A percentile compares a stretch with the other conserved stretches of the same genome.
Evolutionary conservation across 2,329 filamentous ascomycete species (phyloP).

Genomic region (Penicillium sp.): DNA sequence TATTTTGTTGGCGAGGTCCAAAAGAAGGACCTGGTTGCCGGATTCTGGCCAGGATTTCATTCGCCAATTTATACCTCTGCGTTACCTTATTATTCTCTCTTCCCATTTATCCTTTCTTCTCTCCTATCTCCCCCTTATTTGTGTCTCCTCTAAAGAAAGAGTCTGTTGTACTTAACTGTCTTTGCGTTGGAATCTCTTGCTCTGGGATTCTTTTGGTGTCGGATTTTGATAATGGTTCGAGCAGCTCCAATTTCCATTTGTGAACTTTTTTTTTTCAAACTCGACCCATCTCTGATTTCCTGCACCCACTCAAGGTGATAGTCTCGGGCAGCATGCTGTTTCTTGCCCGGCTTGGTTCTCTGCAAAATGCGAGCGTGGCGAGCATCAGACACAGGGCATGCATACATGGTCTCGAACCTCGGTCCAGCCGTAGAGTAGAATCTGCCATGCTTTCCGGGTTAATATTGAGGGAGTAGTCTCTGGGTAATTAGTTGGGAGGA

Average conservation of each 20-base stretch:
- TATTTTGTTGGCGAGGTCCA: slow-evolving; percentile 23
- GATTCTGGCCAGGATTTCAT: slow-evolving; percentile 23
- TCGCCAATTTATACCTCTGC: slow-evolving; percentile 17
- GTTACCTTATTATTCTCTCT: slow-evolving; percentile 20
- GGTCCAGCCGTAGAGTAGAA: background rate
- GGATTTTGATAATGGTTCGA: slow-evolving; percentile 33
- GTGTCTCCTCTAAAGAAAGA: slow-evolving; percentile 22
- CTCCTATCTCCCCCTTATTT: slow-evolving; percentile 12
- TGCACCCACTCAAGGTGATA: background rate
- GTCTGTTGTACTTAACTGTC: slow-evolving; percentile 27
- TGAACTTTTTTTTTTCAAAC: slow-evolving; percentile 15
- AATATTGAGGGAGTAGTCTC: background rate
- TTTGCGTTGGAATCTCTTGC: slow-evolving; percentile 18
- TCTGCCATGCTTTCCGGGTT: background rate
- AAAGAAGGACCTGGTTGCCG: slow-evolving; percentile 21
- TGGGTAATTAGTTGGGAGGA: background rate
- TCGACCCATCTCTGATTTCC: background rate
- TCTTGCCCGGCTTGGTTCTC: background rate
- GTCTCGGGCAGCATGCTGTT: slow-evolving; percentile 1
- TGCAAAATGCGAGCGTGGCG: slow-evolving; percentile 16
- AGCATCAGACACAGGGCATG: slow-evolving; percentile 19
- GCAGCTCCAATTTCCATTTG: slow-evolving; percentile 27
- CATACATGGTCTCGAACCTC: slow-evolving; percentile 12
- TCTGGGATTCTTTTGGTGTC: slow-evolving; percentile 16
- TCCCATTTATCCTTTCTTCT: slow-evolving; percentile 11